Evolutionary conservation across 495 filamentous ascomycete genomes (phyloP), one percentile per base, ranked within the genome.

Genomic region (Chlorociboria aeruginascens): DNA sequence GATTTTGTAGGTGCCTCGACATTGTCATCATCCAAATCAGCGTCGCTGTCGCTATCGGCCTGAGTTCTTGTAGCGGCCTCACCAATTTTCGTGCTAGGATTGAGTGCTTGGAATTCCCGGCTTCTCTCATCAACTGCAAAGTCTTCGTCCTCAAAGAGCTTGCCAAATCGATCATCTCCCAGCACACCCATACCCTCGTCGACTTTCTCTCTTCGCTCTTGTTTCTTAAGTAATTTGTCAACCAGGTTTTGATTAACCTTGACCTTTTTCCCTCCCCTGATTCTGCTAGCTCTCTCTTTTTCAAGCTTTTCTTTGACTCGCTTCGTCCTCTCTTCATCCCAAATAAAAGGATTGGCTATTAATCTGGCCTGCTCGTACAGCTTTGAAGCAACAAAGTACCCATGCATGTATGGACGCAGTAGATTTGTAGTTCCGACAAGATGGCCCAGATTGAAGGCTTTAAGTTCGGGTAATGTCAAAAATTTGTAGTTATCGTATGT

Each of bases 401-500:
- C 92, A 62, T 97, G 90, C 93, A 97, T 96, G 59, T 96, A 97
- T 39, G 93, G 89, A 30, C 88, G 75, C 38, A 99, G 66, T 9
- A 96, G 69, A 58, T 83, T 86, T 41, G 85, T 92, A 45, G 83
- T 83, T 43, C 89, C 90, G 38, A 95, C 74, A 31, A 96, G 70
- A 62, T 96, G 89, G 32, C 85, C 85, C 37, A 96, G 64, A 57
- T 82, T 92, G 48, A 96, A 75, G 0, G 73, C 72, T 45, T 79
- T 78, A 28, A 98, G 74, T 65, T 97, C 85, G 31, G 83, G 77
- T 43, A 83, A 61, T 6, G 90, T 94, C 47, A 99, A 70, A 78
- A 99, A 97, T 63, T 95, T 96, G 77, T 85, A 97, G 63, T 97
- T 96, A 63, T 97, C 93, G 68, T 96, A 99, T 11, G 94, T 83